These are phyloP conservation scores for Suillus alpinus DNA, from an alignment of 768 basidiomycete genomes.

Conservation along the genomic window DNA sequence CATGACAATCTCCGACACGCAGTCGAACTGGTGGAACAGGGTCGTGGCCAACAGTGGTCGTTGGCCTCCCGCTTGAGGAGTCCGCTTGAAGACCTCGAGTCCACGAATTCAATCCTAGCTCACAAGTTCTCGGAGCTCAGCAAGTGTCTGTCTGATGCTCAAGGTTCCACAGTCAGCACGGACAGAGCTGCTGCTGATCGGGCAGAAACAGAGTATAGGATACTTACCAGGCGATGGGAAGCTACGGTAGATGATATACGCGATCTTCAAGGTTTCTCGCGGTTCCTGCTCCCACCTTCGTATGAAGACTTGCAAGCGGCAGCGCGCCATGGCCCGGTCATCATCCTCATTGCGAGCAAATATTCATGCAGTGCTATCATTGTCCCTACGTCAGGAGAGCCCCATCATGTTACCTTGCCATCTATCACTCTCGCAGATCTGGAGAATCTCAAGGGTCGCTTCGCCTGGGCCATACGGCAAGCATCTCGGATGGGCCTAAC, in stretches of 20 bases:
- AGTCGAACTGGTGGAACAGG: slow-evolving; percentile 23
- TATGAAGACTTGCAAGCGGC: neutral
- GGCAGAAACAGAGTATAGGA: neutral
- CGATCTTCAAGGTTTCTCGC: too few relatives aligned
- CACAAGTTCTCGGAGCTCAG: neutral
- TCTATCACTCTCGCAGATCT: neutral
- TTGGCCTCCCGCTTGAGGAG: slow-evolving; percentile 22
- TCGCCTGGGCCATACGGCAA: slow-evolving; percentile 1
- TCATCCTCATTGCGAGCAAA: neutral
- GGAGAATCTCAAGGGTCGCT: slow-evolving; percentile 6
- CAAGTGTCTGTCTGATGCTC: neutral
- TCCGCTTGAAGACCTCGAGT: slow-evolving; percentile 20
- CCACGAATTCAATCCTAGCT: neutral
- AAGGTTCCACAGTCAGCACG: neutral
- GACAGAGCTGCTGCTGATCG: neutral
- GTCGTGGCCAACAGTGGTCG: slow-evolving; percentile 22
- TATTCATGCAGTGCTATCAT: neutral
- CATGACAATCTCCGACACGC: slow-evolving; percentile 11
- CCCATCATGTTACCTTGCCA: neutral
- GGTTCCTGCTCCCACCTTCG: too few relatives aligned
- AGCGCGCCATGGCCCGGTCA: neutral
- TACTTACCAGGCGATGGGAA: neutral
- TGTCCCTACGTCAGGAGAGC: neutral
- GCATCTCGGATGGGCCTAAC: neutral
- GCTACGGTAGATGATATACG: neutral